Base-by-base conservation (phyloP, 2,329 filamentous ascomycete species). In the Annulohypoxylon truncatum region DNA sequence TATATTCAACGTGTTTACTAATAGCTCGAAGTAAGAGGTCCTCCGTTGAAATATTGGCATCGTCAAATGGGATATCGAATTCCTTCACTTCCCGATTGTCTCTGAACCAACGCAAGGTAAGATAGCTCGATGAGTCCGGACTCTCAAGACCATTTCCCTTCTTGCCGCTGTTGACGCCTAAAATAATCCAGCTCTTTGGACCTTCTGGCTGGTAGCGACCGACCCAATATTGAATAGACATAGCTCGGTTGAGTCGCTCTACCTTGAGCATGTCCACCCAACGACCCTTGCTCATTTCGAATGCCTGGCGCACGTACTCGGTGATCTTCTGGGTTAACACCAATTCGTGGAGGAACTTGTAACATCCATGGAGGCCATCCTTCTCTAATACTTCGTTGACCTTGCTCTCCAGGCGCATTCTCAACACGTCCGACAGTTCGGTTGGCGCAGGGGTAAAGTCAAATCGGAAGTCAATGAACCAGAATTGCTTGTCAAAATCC, bases 151-250 rank as follows among this genome's bases (percentile, higher is more conserved):
- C 78, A 8, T 79, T 79, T 42, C 78, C 76, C 61, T 82, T 84
- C 57, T 81, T 83, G 29, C 90, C 90, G 74, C 90, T 94, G 64
- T 89, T 85, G 33, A 97, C 87, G 8, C 94, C 94, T 53, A 99
- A 83, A 69, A 98, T 90, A 50, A 99, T 84, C 95, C 96, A 99
- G 77, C 90, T 97, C 81, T 96, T 97, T 13, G 87, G 84, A 0
- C 88, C 88, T 40, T 81, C 81, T 28, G 79, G 76, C 20, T 78
- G 75, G 61, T 85, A 84, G 72, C 89, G 87, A 53, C 87, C 85
- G 13, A 87, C 84, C 96, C 96, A 99, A 79, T 99, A 99, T 74
- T 97, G 94, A 31, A 99, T 87, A 8, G 94, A 89, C 62, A 99
- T 82, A 26, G 91, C 91, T 65, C 96, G 88, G 76, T 96, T 92